phyloP scores from a whole-genome alignment of 2,329 filamentous ascomycete species.

The Penicillium sp. region DNA sequence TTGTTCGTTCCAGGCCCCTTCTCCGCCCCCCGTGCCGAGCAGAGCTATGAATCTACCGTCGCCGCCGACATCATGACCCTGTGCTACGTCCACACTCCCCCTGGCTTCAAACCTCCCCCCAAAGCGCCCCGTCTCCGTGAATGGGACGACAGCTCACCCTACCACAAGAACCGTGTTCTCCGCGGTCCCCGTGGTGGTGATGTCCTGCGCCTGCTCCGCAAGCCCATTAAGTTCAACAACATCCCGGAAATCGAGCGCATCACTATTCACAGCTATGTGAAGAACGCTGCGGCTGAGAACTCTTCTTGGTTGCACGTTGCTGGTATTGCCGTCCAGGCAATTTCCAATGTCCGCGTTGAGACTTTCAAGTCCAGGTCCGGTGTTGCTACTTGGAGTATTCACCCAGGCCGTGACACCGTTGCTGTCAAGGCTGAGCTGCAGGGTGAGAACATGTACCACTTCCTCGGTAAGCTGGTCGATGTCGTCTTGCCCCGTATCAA shows the following conservation, averaged over 20 bases:
- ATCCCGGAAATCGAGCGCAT: slow-evolving; percentile 80
- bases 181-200: slow-evolving; percentile 81
- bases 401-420: slow-evolving; percentile 66
- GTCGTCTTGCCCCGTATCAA: slow-evolving; percentile 93
- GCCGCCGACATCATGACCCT: slow-evolving; percentile 86
- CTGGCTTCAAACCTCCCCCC: slow-evolving; percentile 65
- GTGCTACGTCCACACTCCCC: slow-evolving; percentile 81
- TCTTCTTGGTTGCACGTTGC: slow-evolving; percentile 78
- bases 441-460: slow-evolving; percentile 83
- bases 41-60: slow-evolving; percentile 86
- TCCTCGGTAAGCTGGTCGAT: slow-evolving; percentile 86
- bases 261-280: slow-evolving; percentile 75
- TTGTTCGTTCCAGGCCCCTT: slow-evolving; percentile 91
- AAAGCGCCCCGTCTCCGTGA: slow-evolving; percentile 70
- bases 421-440: slow-evolving; percentile 76
- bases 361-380: slow-evolving; percentile 70
- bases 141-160: slow-evolving; percentile 91
- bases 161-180: slow-evolving; percentile 86
- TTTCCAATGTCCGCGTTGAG: slow-evolving; percentile 73
- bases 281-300: slow-evolving; percentile 68
- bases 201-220: slow-evolving; percentile 51
- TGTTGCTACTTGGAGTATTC: slow-evolving; percentile 74
- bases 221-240: slow-evolving; percentile 74
- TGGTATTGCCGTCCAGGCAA: slow-evolving; percentile 79
- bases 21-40: slow-evolving; percentile 79